Base-by-base conservation (phyloP, 768 basidiomycete genomes). In the Suillus paluster region DNA sequence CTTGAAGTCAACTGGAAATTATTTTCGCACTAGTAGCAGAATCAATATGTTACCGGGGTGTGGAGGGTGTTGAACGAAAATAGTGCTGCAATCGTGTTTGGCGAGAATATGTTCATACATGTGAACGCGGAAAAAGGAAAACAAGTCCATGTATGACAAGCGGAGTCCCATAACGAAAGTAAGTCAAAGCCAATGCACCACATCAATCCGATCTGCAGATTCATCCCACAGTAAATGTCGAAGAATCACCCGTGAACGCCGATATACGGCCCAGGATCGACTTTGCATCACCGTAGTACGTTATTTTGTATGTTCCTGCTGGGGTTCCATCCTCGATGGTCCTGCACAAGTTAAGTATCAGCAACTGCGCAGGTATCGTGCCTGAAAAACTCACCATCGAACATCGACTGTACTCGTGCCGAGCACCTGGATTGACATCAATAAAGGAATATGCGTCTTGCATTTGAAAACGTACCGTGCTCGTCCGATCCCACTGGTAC, bases 271-370 rank as follows among this genome's bases (percentile, higher is more conserved):
- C 90, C 54, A 86, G 76, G 49, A 89, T 71, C 1, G 86, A 80
- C 76, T 92, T 93, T n/a, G 85, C 84, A 72, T 94, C 90, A 10
- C 91, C 92, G 63, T 84, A 86, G 73, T 93, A 93, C 54, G 71
- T 75, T 33, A 93, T 73, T 30, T 88, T 88, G 75, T 92, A 93
- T 5, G 82, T 86, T 34, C 91, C 91, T 33, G 84, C 90, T 87
- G 68, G 82, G 4, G 86, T 88, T 46, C 80, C 82, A 25, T 73
- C 71, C 70, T 91, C 89, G 61, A 91, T 86, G 30, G 81, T 85
- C 89, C 86, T 88, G 65, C 50, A 49, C 59, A 21, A 56, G 48
- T 45, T 49, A n/a, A n/a, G n/a, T n/a, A 53, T 44, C 61, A 42
- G 36, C 15, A 25, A 48, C 8, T 4, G 23, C 46, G 21, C 7